Evolutionary conservation across 1,139 yeast species (phyloP).

Genomic region (Geotrichum cucujoidarum): DNA sequence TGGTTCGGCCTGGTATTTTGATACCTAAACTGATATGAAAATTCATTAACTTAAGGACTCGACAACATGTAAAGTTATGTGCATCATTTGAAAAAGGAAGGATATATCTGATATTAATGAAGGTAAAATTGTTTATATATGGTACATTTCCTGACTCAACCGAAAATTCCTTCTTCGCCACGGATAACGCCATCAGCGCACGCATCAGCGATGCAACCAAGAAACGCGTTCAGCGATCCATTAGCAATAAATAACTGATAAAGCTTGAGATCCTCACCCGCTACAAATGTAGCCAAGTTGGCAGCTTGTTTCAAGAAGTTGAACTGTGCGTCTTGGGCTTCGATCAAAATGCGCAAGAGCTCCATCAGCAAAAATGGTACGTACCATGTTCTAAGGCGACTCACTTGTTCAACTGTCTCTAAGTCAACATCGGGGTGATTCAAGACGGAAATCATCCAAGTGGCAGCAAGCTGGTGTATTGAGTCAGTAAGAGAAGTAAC

Average conservation of each 20-base stretch:
- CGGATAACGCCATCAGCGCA: constrained; percentile 44
- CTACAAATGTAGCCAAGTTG: constrained; percentile 51
- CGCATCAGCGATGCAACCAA: constrained; percentile 54
- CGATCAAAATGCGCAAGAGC: constrained; percentile 50
- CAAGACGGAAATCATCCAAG: constrained; percentile 25
- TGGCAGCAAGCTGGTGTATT: constrained; percentile 22
- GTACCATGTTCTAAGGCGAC: constrained; percentile 53
- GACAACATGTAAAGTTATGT: not conserved
- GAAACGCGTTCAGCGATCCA: constrained; percentile 59
- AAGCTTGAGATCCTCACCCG: constrained; percentile 45
- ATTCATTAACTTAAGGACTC: not conserved
- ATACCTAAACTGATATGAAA: too few relatives aligned
- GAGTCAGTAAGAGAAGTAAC: constrained; percentile 21
- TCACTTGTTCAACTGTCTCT: constrained; percentile 19
- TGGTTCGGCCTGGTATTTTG: too few relatives aligned
- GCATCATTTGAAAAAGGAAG: too few relatives aligned
- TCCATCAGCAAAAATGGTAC: constrained; percentile 70
- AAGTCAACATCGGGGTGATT: constrained; percentile 7
- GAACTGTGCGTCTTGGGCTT: constrained; percentile 34
- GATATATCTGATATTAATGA: not conserved
- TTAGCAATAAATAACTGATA: constrained; percentile 55
- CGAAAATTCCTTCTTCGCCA: constrained; percentile 32
- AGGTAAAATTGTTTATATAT: not conserved
- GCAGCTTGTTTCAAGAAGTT: constrained; percentile 50
- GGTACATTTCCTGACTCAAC: constrained; percentile 12